phyloP scores from a whole-genome alignment of 495 filamentous ascomycete species.

The Emericellopsis terricola region DNA sequence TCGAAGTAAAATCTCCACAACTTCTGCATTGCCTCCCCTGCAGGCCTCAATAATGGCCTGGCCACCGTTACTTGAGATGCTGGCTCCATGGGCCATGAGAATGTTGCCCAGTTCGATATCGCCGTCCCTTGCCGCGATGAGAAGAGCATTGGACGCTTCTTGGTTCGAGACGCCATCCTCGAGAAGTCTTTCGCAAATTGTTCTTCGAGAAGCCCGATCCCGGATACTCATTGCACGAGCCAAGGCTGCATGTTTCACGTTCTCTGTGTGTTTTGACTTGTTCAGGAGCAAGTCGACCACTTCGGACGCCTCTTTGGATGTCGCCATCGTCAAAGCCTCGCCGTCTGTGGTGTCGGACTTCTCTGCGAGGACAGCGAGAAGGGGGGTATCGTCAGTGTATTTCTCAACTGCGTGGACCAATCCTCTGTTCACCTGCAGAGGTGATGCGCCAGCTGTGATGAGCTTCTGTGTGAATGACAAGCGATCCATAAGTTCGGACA shows the following conservation, averaged over 20 bases:
- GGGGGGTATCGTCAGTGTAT: conserved; percentile 18
- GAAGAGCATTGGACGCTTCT: conserved; percentile 19
- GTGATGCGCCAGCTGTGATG: conserved; percentile 19
- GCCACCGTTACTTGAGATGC: conserved; percentile 23
- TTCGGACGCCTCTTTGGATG: conserved; percentile 16
- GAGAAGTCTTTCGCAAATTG: conserved; percentile 18
- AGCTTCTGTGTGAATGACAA: conserved; percentile 21
- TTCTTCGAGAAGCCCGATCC: conserved; percentile 11
- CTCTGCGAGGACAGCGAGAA: conserved; percentile 18
- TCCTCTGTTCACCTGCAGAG: conserved; percentile 20
- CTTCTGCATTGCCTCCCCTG: conserved; percentile 15
- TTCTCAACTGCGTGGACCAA: conserved; percentile 21
- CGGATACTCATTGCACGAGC: conserved; percentile 12
- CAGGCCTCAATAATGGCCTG: conserved; percentile 27
- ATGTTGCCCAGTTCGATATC: conserved; percentile 23
- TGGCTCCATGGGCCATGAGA: conserved; percentile 21
- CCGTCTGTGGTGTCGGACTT: conserved; percentile 22
- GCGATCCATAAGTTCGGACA: conserved; percentile 22
- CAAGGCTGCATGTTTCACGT: conserved; percentile 15
- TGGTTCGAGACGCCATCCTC: conserved; percentile 15
- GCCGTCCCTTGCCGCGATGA: conserved; percentile 22
- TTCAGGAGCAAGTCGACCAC: conserved; percentile 18
- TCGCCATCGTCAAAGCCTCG: conserved; percentile 18
- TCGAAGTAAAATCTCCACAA: conserved; percentile 22
- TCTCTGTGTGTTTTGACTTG: conserved; percentile 6